Conservation (phyloP, 257 asterid genomes). For the Mentha longifolia region DNA sequence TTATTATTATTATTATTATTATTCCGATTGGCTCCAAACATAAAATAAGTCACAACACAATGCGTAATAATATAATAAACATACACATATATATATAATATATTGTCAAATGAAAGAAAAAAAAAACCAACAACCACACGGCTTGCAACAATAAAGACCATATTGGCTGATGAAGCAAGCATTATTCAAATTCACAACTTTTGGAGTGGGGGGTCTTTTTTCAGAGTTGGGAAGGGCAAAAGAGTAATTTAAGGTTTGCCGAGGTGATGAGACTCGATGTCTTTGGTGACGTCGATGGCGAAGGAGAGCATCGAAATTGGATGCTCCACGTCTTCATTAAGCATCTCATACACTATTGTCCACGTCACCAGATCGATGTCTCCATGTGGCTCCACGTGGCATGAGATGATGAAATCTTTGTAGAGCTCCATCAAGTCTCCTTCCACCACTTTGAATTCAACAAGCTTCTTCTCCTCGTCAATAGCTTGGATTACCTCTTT, state of each 20-base stretch:
- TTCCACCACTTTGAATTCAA: not conserved
- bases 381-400: not conserved
- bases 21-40: too few relatives aligned
- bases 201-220: too few relatives aligned
- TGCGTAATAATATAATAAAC: too few relatives aligned
- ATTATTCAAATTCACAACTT: not conserved
- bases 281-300: conserved; percentile 5
- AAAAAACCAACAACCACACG: not conserved
- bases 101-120: not conserved
- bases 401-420: not conserved
- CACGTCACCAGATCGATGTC: conserved; percentile 11
- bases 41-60: too few relatives aligned
- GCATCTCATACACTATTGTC: not conserved
- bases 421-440: conserved; percentile 11
- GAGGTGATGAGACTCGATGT: conserved; percentile 3
- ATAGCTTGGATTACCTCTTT: not conserved
- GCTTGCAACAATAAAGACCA: not conserved
- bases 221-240: too few relatives aligned
- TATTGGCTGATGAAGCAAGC: not conserved
- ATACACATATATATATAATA: too few relatives aligned
- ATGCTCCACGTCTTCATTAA: conserved; percentile 19
- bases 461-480: conserved; percentile 7
- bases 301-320: not conserved
- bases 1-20: too few relatives aligned
- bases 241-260: not conserved